Base-by-base conservation (phyloP, 176 grass and related monocot genomes). In the Aechmea fasciata region DNA sequence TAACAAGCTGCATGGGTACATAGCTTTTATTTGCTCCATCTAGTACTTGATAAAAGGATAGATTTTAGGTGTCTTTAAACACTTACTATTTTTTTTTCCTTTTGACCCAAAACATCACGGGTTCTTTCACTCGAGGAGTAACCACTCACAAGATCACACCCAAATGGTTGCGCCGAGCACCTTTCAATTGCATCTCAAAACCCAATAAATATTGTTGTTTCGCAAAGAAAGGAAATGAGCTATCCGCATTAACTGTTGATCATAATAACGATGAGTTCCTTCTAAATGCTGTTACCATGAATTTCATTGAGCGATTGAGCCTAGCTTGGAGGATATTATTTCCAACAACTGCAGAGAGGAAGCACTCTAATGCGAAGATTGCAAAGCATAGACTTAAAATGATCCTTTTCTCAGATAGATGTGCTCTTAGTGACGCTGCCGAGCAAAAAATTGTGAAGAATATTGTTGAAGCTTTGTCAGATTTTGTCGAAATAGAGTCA, bases 301-400 rank as follows among this genome's bases (percentile, higher is more conserved):
- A 73, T 66, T 88, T 99, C 82, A 50, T 90, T 69, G 79, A 93
- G 49, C 84, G 94, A 54, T 48, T 99, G 70, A 67, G 85, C 66
- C 74, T 99, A 67, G 94, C 90, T 0, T 99, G 89, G 94, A 82
- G 75, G 65, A 87, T 93, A 73, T 69, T 99, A 54, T 93, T 99
- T 70, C 82, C 94, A 22, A 64, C 83, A 73, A 77, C 72, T 26
- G 75, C 70, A 63, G 77, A 54, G 55, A 85, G 72, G 65, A 85
- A 70, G 19, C 84, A 81, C 49, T 90, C 94, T 17, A 99, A 99
- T 75, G 90, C 90, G n/a, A 87, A 76, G 69, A 99, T 93, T 1
- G 94, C 87, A 54, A 99, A 92, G 47, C 94, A 90, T 80, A 90
- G 94, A 74, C 78, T 99, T 65, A 87, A 99, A 76, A 99, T 99